A percentile compares a stretch with the other conserved stretches of the same genome.
Conservation (phyloP, 768 basidiomycete species). For the Mycena belliarum region DNA sequence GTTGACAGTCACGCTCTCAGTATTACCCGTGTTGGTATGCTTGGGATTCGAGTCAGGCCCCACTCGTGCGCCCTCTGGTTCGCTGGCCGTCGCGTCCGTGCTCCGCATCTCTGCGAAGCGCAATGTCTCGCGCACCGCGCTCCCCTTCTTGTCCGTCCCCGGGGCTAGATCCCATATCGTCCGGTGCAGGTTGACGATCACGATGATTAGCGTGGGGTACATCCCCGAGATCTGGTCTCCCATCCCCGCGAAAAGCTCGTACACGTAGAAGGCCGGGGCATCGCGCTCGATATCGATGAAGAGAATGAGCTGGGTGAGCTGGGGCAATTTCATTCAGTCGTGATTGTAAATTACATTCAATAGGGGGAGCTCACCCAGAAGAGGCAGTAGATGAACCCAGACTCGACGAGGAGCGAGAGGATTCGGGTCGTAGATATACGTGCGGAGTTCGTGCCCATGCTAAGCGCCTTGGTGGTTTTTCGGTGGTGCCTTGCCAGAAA, state of each 20-base stretch:
- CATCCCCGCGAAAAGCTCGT: not conserved
- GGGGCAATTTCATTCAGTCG: not conserved
- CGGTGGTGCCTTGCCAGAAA: not conserved
- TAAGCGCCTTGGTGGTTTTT: not conserved
- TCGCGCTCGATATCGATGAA: not conserved
- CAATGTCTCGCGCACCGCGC: too few relatives aligned
- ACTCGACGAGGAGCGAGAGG: conserved; percentile 15
- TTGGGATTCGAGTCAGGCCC: too few relatives aligned
- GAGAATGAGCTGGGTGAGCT: conserved; percentile 8
- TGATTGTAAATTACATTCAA: not conserved
- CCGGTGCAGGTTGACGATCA: conserved; percentile 9
- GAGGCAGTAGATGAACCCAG: conserved; percentile 16
- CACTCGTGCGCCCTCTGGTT: too few relatives aligned
- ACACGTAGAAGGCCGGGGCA: not conserved
- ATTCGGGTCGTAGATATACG: not conserved
- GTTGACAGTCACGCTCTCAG: too few relatives aligned
- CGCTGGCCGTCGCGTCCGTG: too few relatives aligned
- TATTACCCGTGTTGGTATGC: too few relatives aligned
- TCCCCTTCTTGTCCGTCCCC: too few relatives aligned
- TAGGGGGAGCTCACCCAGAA: conserved; percentile 7
- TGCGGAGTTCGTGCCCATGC: not conserved
- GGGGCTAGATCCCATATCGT: conserved; percentile 15
- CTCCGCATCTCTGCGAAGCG: too few relatives aligned
- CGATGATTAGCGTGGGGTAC: conserved; percentile 15
- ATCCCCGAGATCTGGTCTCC: conserved; percentile 10